Evolutionary conservation across 1,284 basidiomycete species (phyloP).

Genomic region (Heliocybe sulcata): DNA sequence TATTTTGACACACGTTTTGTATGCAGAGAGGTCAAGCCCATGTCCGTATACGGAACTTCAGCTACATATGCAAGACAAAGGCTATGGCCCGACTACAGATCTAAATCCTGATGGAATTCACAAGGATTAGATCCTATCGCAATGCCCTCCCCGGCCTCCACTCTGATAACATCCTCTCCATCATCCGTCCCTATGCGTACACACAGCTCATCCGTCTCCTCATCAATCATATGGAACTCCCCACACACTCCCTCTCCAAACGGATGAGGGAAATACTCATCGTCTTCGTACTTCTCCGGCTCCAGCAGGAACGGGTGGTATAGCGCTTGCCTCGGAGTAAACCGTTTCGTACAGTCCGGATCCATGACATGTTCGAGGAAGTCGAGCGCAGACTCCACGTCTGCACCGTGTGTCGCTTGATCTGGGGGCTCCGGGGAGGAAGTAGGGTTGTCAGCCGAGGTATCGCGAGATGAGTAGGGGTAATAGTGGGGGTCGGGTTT

Average conservation of each 20-base stretch:
- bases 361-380: constrained; percentile 68
- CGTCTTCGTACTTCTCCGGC: constrained; percentile 36
- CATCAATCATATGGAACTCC: constrained; percentile 48
- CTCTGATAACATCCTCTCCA: constrained; percentile 17
- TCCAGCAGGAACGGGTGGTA: constrained; percentile 67
- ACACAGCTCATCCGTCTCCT: constrained; percentile 45
- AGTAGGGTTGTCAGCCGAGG: constrained; percentile 15
- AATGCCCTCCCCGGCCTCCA: constrained; percentile 57
- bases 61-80: no score
- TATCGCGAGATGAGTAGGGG: constrained; percentile 30
- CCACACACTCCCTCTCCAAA: constrained; percentile 59
- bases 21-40: no score
- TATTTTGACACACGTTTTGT: no score
- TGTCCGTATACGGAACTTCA: no score
- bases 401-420: constrained; percentile 37
- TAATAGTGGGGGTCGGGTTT: constrained; percentile 44
- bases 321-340: constrained; percentile 71
- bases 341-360: constrained; percentile 67
- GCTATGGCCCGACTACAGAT: no score
- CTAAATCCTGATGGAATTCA: constrained; percentile 48
- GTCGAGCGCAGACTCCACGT: constrained; percentile 65
- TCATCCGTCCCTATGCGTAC: constrained; percentile 29
- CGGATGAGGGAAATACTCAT: constrained; percentile 60
- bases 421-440: constrained; percentile 12
- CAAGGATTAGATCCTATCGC: constrained; percentile 64